phyloP scores from a whole-genome alignment of 768 basidiomycete species.

The Russula foetens region DNA sequence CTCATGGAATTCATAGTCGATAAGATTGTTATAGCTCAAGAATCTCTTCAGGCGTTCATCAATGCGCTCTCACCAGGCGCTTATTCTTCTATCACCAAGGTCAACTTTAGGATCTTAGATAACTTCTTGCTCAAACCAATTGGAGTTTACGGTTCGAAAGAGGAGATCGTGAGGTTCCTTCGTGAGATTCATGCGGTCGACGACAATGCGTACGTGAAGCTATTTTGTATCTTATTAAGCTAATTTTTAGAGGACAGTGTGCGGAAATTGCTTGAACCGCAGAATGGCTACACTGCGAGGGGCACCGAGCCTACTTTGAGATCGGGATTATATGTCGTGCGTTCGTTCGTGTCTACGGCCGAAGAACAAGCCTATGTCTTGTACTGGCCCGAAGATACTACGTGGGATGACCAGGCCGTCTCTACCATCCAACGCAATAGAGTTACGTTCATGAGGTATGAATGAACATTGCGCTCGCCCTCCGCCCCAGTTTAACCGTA shows the following conservation, averaged over 20 bases:
- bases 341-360: constrained; percentile 10
- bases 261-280: constrained; percentile 16
- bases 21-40: constrained; percentile 53
- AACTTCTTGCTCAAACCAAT: constrained; percentile 37
- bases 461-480: neutral
- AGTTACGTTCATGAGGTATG: constrained; percentile 54
- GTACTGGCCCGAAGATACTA: constrained; percentile 55
- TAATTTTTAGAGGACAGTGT: constrained; percentile 15
- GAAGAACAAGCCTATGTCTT: constrained; percentile 37
- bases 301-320: constrained; percentile 29
- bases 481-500: neutral
- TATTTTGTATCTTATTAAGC: neutral
- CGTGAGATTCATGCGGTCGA: constrained; percentile 30
- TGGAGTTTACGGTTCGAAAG: constrained; percentile 50
- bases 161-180: constrained; percentile 42
- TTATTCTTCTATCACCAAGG: constrained; percentile 44
- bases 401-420: constrained; percentile 46
- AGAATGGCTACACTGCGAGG: constrained; percentile 12
- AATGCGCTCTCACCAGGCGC: constrained; percentile 43
- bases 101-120: constrained; percentile 50
- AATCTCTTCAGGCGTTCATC: constrained; percentile 40
- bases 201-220: constrained; percentile 32
- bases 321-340: constrained; percentile 44
- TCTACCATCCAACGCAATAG: constrained; percentile 44
- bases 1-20: constrained; percentile 34